Evolutionary conservation across 768 basidiomycete genomes (phyloP).

Genomic region (Macrolepiota dolichaula): DNA sequence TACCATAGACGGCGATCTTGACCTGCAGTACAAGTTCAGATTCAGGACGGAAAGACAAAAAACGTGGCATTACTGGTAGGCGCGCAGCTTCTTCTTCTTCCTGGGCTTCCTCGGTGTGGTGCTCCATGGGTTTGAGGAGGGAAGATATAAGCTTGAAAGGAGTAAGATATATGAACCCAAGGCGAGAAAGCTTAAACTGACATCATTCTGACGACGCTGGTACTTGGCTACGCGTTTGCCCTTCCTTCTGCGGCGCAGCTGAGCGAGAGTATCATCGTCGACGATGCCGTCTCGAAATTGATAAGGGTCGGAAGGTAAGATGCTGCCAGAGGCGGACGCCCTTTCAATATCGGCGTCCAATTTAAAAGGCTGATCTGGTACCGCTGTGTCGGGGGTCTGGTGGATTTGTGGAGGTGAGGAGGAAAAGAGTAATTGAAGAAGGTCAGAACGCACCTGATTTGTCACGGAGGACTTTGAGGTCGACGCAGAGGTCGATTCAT

Average conservation of each 20-base stretch:
- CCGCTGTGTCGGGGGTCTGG: constrained; percentile 48
- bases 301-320: constrained; percentile 57
- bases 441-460: constrained; percentile 21
- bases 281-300: constrained; percentile 59
- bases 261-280: constrained; percentile 59
- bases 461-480: constrained; percentile 22
- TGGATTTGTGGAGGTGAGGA: constrained; percentile 13
- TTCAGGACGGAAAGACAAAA: constrained; percentile 1
- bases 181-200: constrained; percentile 26
- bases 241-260: constrained; percentile 53
- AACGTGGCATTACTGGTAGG: constrained; percentile 45
- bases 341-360: constrained; percentile 45
- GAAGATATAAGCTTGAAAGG: constrained; percentile 68
- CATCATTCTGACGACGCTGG: constrained; percentile 72
- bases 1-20: constrained; percentile 84
- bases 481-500: constrained; percentile 24
- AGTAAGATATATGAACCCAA: constrained; percentile 7
- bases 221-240: constrained; percentile 66
- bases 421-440: constrained; percentile 11
- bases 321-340: constrained; percentile 28
- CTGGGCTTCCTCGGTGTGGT: constrained; percentile 80
- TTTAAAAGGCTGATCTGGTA: constrained; percentile 39
- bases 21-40: constrained; percentile 44
- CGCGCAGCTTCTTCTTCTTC: constrained; percentile 64
- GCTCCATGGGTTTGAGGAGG: constrained; percentile 89